Base-by-base conservation (phyloP, 2,329 filamentous ascomycete species). In the Moelleriella libera region DNA sequence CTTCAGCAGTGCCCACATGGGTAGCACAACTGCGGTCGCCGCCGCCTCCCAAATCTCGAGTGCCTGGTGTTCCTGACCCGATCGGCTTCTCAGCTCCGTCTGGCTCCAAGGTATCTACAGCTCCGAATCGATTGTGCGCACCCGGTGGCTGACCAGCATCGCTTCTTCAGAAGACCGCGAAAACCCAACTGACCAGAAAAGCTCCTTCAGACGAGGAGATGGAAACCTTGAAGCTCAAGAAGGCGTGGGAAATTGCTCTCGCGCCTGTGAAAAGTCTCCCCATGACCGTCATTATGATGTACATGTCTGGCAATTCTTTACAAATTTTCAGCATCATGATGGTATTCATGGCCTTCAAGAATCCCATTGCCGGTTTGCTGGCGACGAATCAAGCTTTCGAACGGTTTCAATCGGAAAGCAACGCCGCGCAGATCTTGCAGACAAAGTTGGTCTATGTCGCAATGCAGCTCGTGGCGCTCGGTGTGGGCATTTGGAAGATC, bases 241-340 rank as follows among this genome's bases (percentile, higher is more conserved):
- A 98, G 66, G 92, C 92, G 0, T 98, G 92, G 92, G 92, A 98
- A 67, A 78, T 98, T 43, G 90, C 92, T 41, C 79, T 98, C 44
- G 90, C 84, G 2, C 92, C 92, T 1, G 83, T 92, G 52, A 98
- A 98, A 71, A 82, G 84, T 62, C 74, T 98, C 44, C 92, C 92
- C 49, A 98, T 98, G 92, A 97, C 94, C 49, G 89, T 83, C 53
- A 90, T 98, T 64, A 96, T 96, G 82, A 97, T 97, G 88, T 98
- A 98, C 76, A 98, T 98, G 92, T 94, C 90, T 32, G 92, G 92
- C 59, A 98, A 97, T 70, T 88, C 87, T 51, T 78, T 98, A 44
- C 92, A 98, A 64, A 97, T 98, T 55, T 98, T 98, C 72, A 94
- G 85, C 67, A 97, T 98, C 68, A 97, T 97, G 88, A 98, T 97